Percentiles rank a stretch among this genome's conserved stretches.
Conservation (phyloP, 139 green algal genomes). For the Pseudopediastrum boryanum region DNA sequence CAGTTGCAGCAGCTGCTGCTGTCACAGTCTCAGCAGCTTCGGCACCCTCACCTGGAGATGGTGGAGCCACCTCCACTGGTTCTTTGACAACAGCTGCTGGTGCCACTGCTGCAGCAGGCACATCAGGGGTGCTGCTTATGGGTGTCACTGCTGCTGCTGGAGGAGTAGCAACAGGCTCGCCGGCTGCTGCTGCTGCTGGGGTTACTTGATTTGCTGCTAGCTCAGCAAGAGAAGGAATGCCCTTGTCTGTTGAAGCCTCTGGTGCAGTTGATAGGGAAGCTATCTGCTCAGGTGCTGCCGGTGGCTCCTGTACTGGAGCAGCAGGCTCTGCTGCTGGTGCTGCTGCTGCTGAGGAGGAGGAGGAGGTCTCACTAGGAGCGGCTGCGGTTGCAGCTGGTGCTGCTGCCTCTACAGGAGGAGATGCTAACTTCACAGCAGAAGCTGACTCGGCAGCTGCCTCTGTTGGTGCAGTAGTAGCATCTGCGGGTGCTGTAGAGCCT, state of each 20-base stretch:
- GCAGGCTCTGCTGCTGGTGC: not conserved
- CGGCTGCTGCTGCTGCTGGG: not conserved
- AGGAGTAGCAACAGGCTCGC: not conserved
- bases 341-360: too few species aligned
- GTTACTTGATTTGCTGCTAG: slow-evolving; percentile 2
- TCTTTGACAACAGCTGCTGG: not conserved
- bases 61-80: not conserved
- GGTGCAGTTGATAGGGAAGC: not conserved
- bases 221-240: too few species aligned
- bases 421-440: not conserved
- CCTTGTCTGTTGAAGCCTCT: not conserved
- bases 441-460: not conserved
- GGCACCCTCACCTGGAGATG: not conserved
- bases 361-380: too few species aligned
- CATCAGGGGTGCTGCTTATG: too few species aligned
- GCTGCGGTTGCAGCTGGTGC: not conserved
- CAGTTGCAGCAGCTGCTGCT: not conserved
- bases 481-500: slow-evolving; percentile 8
- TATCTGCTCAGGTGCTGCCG: slow-evolving; percentile 13
- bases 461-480: not conserved
- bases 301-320: not conserved
- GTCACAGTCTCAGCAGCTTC: not conserved
- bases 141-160: not conserved
- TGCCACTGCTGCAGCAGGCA: not conserved
- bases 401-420: not conserved